These are phyloP conservation scores for Phytopythium kandeliae DNA, from an alignment of 352 stramenopile species.

Conservation along the genomic window DNA sequence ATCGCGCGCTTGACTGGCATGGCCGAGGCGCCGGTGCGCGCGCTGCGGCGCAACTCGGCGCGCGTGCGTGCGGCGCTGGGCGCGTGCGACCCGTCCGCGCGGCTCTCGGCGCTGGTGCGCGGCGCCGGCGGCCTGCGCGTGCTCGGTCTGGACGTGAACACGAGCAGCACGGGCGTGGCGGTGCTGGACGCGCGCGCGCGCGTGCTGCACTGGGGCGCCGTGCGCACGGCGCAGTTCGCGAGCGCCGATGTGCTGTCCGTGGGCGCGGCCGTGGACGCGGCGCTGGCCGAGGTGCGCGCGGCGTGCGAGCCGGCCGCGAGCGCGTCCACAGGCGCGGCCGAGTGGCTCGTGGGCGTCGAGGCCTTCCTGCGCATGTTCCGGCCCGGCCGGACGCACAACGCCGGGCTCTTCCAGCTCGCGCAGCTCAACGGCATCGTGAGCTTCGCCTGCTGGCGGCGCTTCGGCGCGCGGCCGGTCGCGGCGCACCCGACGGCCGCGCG, in stretches of 20 bases:
- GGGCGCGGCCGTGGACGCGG: conserved; percentile 38
- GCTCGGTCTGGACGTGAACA: conserved; percentile 82
- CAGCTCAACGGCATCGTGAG: conserved; percentile 85
- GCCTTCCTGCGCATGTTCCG: conserved; percentile 84
- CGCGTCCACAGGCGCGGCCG: too few relatives aligned
- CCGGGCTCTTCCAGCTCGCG: conserved; percentile 80
- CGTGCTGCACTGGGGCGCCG: conserved; percentile 49
- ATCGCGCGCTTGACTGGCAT: too few relatives aligned
- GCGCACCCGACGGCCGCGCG: conserved; percentile 74
- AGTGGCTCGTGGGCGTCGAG: conserved; percentile 79
- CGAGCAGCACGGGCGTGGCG: conserved; percentile 72
- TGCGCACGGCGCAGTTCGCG: conserved; percentile 50
- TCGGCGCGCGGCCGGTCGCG: conserved; percentile 43
- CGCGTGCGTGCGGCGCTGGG: conserved; percentile 53
- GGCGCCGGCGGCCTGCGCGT: conserved; percentile 40
- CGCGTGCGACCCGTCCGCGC: conserved; percentile 16
- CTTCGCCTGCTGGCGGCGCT: conserved; percentile 67
- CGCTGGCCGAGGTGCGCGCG: conserved; percentile 25
- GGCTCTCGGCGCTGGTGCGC: conserved; percentile 18
- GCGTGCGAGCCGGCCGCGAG: conserved; percentile 9
- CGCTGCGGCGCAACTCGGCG: conserved; percentile 34
- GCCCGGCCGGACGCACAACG: conserved; percentile 71
- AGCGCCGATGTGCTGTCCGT: conserved; percentile 68
- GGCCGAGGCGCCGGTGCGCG: background rate
- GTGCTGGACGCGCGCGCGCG: conserved; percentile 51